phyloP scores from a whole-genome alignment of 148 eudicot species.

The Diospyros lotus region DNA sequence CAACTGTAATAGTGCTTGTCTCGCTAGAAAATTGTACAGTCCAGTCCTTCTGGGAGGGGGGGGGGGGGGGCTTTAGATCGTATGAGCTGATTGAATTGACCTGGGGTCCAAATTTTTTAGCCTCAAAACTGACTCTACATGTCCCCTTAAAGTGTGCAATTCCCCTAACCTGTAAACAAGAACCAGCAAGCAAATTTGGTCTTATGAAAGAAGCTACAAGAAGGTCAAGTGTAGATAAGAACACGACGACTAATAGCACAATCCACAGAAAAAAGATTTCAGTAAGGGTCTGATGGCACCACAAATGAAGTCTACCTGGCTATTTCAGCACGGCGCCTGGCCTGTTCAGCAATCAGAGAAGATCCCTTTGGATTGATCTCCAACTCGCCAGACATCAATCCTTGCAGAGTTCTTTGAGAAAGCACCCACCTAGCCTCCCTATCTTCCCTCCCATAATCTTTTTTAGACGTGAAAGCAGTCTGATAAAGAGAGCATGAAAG shows the following conservation, averaged over 20 bases:
- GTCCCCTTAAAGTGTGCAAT: slow-evolving; percentile 51
- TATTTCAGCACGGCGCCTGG: slow-evolving; percentile 70
- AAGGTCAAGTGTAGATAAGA: background rate
- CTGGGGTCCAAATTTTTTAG: slow-evolving; percentile 49
- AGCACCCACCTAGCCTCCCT: slow-evolving; percentile 54
- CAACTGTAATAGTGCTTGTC: slow-evolving; percentile 2
- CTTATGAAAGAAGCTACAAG: background rate
- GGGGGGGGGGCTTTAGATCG: slow-evolving; percentile 31
- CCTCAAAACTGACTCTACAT: slow-evolving; percentile 53
- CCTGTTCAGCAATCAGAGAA: slow-evolving; percentile 61
- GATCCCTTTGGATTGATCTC: slow-evolving; percentile 28
- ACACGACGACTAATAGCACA: background rate
- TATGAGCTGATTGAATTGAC: slow-evolving; percentile 35
- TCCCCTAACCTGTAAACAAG: slow-evolving; percentile 53
- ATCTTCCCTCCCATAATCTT: slow-evolving; percentile 56
- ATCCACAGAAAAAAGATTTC: background rate
- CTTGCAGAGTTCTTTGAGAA: slow-evolving; percentile 53
- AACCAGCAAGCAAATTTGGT: background rate
- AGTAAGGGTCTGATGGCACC: background rate
- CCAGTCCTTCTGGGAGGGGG: background rate
- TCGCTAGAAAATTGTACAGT: slow-evolving; percentile 1
- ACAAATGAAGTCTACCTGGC: slow-evolving; percentile 38
- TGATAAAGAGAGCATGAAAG: slow-evolving; percentile 19
- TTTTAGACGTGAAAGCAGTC: slow-evolving; percentile 63
- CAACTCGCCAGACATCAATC: slow-evolving; percentile 32